Base-by-base conservation (phyloP, 2,329 filamentous ascomycete species). In the Grosmannia clavigera region DNA sequence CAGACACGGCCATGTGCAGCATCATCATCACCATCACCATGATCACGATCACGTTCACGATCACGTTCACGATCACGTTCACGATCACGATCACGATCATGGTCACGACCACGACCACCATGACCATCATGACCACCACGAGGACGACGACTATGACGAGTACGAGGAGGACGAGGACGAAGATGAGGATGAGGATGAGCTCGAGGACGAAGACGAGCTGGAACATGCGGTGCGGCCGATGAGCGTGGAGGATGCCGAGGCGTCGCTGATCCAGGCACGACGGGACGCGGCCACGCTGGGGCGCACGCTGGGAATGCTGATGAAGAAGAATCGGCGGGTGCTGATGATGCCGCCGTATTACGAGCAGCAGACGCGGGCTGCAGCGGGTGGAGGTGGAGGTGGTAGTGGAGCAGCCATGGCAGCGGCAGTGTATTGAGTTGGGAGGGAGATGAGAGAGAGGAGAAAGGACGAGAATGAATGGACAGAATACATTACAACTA, bases 211-310 rank as follows among this genome's bases (percentile, higher is more conserved):
- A 51, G 64, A 66, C 58, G 66, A 65, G 48, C 51, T 60, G 64
- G 65, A 55, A 19, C 61, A 56, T 25, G 55, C 61, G 7, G 80
- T 82, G 63, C 78, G 79, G 5, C 71, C 83, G 9, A 80, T 87
- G 76, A 82, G 75, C 55, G 76, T 86, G 2, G 79, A 85, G 63
- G 85, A 87, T 61, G 80, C 83, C 2, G 85, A 88, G 72, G 73
- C 72, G 60, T 80, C 80, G 54, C 73, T 82, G 52, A 66, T 69
- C 27, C 69, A 76, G 46, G 78, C 81, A 33, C 75, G 78, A 57
- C 82, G 79, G 68, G 84, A 87, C 69, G 80, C 80, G 7, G 83
- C 86, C 64, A 79, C 76, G 66, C 69, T 85, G 35, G 83, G 40
- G 25, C 31, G 7, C 3, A 50, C 74, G 53, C 70, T 87, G 60